A percentile compares a stretch with the other conserved stretches of the same genome.
phyloP scores from a whole-genome alignment of 148 eudicot species.

The Beta vulgaris region DNA sequence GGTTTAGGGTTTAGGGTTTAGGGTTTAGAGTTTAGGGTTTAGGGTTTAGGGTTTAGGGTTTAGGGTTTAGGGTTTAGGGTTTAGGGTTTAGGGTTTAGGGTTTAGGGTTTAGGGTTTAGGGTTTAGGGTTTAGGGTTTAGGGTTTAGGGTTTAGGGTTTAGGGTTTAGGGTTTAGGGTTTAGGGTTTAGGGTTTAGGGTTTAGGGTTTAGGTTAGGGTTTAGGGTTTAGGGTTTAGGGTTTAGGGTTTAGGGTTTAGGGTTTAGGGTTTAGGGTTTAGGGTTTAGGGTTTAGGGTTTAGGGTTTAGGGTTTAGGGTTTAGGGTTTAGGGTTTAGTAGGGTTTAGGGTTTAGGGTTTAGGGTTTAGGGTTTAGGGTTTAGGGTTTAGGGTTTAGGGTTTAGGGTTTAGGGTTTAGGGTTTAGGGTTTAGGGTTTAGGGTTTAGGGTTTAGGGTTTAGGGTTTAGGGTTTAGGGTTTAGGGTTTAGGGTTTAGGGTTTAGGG shows the following conservation, averaged over 20 bases:
- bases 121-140: conserved; percentile 27
- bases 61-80: conserved; percentile 32
- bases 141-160: conserved; percentile 27
- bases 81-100: conserved; percentile 27
- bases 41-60: conserved; percentile 29
- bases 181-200: conserved; percentile 11
- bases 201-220: conserved; percentile 19
- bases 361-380: conserved; percentile 24
- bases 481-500: conserved; percentile 28
- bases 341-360: conserved; percentile 30
- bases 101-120: conserved; percentile 31
- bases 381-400: conserved; percentile 23
- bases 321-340: conserved; percentile 25
- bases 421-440: conserved; percentile 28
- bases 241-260: conserved; percentile 23
- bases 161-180: conserved; percentile 24
- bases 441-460: conserved; percentile 28
- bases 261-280: conserved; percentile 27
- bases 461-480: conserved; percentile 29
- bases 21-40: conserved; percentile 28
- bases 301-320: conserved; percentile 19
- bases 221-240: conserved; percentile 20
- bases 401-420: conserved; percentile 27
- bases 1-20: conserved; percentile 26
- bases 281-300: conserved; percentile 30